phyloP scores from a whole-genome alignment of 768 basidiomycete genomes.

The Auriculariales sp. region DNA sequence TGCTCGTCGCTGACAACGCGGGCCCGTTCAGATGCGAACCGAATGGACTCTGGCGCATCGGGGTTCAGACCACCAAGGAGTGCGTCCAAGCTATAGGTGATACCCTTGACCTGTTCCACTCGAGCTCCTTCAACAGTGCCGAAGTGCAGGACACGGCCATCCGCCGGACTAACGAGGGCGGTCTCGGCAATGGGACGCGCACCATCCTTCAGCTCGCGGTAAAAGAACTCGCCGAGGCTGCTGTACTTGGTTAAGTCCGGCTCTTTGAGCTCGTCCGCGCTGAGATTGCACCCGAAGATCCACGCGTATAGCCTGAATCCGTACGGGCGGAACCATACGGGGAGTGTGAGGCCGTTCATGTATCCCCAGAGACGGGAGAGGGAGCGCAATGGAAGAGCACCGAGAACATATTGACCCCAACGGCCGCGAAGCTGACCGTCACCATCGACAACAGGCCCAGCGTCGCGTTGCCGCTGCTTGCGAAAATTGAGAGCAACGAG shows the following conservation, averaged over 20 bases:
- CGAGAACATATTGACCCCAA: slow-evolving; percentile 69
- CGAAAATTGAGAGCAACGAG: slow-evolving; percentile 68
- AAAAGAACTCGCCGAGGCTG: slow-evolving; percentile 92
- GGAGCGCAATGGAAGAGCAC: slow-evolving; percentile 85
- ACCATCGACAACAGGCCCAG: slow-evolving; percentile 62
- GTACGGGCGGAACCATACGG: slow-evolving; percentile 87
- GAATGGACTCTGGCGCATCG: slow-evolving; percentile 14
- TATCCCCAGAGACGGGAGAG: slow-evolving; percentile 97
- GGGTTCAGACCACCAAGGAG: slow-evolving; percentile 56
- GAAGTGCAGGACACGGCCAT: slow-evolving; percentile 85
- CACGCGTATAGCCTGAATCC: slow-evolving; percentile 75
- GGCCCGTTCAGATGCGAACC: slow-evolving; percentile 33
- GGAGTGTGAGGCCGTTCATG: slow-evolving; percentile 82
- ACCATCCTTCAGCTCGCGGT: slow-evolving; percentile 71
- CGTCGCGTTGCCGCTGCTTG: slow-evolving; percentile 33
- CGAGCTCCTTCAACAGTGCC: slow-evolving; percentile 65
- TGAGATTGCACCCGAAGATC: slow-evolving; percentile 88
- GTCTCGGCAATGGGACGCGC: slow-evolving; percentile 66
- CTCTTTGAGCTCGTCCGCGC: slow-evolving; percentile 78
- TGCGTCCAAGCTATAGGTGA: slow-evolving; percentile 91
- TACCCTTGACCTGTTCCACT: slow-evolving; percentile 95
- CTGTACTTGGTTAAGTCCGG: slow-evolving; percentile 64
- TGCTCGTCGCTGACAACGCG: slow-evolving; percentile 67
- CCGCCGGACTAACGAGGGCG: slow-evolving; percentile 73
- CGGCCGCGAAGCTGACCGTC: slow-evolving; percentile 41